phyloP scores from a whole-genome alignment of 2,329 filamentous ascomycete species.

The Ceratocystis cubensis region DNA sequence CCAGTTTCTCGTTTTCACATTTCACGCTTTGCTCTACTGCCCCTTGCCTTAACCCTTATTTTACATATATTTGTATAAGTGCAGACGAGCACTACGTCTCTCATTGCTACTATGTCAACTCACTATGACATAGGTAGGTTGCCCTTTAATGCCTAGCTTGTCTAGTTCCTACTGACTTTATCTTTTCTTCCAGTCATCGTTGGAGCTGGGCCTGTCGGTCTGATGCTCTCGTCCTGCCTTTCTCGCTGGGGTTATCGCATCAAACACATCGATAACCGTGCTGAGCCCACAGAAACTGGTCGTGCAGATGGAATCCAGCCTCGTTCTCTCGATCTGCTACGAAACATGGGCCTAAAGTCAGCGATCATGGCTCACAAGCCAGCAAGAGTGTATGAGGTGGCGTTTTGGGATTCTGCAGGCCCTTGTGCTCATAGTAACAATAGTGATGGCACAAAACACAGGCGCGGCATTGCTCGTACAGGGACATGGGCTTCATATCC shows the following conservation, averaged over 20 bases:
- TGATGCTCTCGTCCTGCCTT: constrained; percentile 77
- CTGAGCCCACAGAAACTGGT: constrained; percentile 72
- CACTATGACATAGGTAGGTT: constrained; percentile 37
- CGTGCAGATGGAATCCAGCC: constrained; percentile 89
- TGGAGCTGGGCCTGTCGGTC: constrained; percentile 76
- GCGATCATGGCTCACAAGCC: constrained; percentile 79
- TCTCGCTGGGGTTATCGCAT: constrained; percentile 90
- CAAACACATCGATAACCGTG: constrained; percentile 85
- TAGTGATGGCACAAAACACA: background rate
- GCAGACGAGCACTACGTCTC: background rate
- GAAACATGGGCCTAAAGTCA: constrained; percentile 81
- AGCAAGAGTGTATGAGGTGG: constrained; percentile 69
- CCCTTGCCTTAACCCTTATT: background rate
- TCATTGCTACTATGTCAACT: background rate
- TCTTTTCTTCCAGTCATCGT: constrained; percentile 51
- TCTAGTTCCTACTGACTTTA: constrained; percentile 22
- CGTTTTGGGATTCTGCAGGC: constrained; percentile 54
- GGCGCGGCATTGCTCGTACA: constrained; percentile 43
- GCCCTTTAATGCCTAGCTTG: constrained; percentile 19
- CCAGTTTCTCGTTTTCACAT: background rate
- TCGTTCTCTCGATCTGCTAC: constrained; percentile 70
- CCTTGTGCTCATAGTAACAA: constrained; percentile 35
- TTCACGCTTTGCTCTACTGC: background rate
- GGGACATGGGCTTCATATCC: constrained; percentile 80
- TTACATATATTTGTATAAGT: background rate